Evolutionary conservation across 2,329 filamentous ascomycete species (phyloP).

Genomic region (Calonectria pteridis): DNA sequence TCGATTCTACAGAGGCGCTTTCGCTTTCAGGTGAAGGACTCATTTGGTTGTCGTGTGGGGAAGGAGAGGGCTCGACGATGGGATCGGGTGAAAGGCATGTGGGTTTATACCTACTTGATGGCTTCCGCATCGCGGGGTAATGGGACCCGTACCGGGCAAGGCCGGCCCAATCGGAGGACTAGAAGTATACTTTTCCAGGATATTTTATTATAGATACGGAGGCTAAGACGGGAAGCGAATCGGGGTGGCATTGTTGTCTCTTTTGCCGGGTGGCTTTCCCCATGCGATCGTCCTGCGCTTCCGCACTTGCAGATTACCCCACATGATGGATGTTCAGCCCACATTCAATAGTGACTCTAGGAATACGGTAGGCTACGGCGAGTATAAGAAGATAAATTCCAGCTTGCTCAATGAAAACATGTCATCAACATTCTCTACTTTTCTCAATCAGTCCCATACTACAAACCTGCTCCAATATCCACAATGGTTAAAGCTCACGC

Average conservation of each 20-base stretch:
- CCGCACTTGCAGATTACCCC: neutral
- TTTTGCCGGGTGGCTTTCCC: neutral
- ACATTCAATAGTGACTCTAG: neutral
- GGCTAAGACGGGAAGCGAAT: no score
- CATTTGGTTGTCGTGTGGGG: neutral
- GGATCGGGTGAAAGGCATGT: neutral
- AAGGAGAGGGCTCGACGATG: neutral
- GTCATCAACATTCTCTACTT: neutral
- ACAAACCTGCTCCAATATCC: no score
- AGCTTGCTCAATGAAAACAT: no score
- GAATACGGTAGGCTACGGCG: neutral
- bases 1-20: no score
- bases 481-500: constrained; percentile 1
- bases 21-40: neutral
- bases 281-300: neutral
- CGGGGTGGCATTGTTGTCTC: no score
- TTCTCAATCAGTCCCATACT: neutral
- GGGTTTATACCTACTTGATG: neutral
- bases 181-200: neutral
- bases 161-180: no score
- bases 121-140: neutral
- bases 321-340: neutral
- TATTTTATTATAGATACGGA: no score
- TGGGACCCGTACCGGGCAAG: no score
- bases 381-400: neutral